Base-by-base conservation (phyloP, 345 rosid genomes). In the rapeseed (Brassica napus) region DNA sequence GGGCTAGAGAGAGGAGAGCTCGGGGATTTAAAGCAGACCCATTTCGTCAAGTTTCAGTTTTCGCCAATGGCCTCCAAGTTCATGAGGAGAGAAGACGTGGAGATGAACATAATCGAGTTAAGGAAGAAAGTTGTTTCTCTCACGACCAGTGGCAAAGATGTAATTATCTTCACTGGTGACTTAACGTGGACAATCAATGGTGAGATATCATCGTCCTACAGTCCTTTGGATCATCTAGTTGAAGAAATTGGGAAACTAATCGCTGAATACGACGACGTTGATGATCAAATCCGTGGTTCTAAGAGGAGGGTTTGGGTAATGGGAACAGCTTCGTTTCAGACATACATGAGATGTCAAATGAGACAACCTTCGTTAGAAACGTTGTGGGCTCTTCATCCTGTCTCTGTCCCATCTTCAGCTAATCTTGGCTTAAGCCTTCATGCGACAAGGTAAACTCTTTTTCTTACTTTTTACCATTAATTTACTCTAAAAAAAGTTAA, bases 381-480 rank as follows among this genome's bases (percentile, higher is more conserved):
- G 75, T 87, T 89, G 75, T 94, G 98, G 98, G 84, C 81, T 60
- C 88, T 91, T 84, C 93, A 88, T 80, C 88, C 94, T 76, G 92
- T 94, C 73, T 87, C 98, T 39, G 86, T 92, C 83, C 98, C 97
- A 14, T 88, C 95, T 4, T 88, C 97, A 4, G 88, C 86, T 69
- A 96, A 90, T 68, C 92, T 94, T 82, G 92, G 88, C 18, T 81
- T 94, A 80, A 89, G 88, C 83, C 96, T 94, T 77, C 93, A 88
- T 82, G 88, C 86, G 77, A 77, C 98, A 79, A 87, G 97, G 97
- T 90, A 74, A 60, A 63, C 35, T 71, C 59, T 4, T 68, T 72
- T 75, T 71, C 59, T 76, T 47, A 58, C 73, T 68, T 71, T 81
- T 81, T 81, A 76, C 80, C 69, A 65, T 75, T 54, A 30, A 64